Evolutionary conservation across 78 protist species (phyloP).

Genomic region (Corallochytrium limacisporum): DNA sequence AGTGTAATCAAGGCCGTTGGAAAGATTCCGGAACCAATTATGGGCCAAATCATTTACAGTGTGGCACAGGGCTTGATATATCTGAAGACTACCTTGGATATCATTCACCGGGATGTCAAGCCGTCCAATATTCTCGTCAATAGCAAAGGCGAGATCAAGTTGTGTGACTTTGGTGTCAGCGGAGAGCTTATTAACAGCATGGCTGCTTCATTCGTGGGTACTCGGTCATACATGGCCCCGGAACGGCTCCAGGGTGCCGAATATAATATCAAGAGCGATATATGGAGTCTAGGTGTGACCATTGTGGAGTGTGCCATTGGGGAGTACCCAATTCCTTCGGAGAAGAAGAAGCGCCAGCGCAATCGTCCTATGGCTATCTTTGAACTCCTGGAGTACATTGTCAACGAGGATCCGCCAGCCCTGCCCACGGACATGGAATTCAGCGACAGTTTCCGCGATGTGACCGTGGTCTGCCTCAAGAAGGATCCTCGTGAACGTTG

Average conservation of each 20-base stretch:
- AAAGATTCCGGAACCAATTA: not conserved
- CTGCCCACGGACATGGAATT: not conserved
- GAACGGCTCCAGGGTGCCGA: slow-evolving; percentile 32
- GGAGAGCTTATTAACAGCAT: slow-evolving; percentile 8
- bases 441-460: not conserved
- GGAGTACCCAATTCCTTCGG: slow-evolving; percentile 38
- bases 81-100: slow-evolving; percentile 7
- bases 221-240: slow-evolving; percentile 75
- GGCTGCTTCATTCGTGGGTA: slow-evolving; percentile 58
- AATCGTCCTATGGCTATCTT: not conserved
- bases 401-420: slow-evolving; percentile 15
- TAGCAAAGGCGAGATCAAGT: slow-evolving; percentile 31
- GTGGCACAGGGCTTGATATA: slow-evolving; percentile 18
- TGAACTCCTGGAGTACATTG: slow-evolving; percentile 11
- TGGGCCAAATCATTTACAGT: not conserved
- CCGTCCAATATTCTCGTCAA: slow-evolving; percentile 58
- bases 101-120: slow-evolving; percentile 51
- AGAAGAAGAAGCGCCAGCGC: not conserved
- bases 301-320: slow-evolving; percentile 36
- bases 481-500: no score
- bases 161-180: slow-evolving; percentile 64
- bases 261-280: slow-evolving; percentile 13
- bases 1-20: not conserved
- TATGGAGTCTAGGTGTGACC: slow-evolving; percentile 44
- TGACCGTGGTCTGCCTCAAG: not conserved